These are phyloP conservation scores for Annulohypoxylon truncatum DNA, from an alignment of 2,329 filamentous ascomycete genomes.

Conservation along the genomic window DNA sequence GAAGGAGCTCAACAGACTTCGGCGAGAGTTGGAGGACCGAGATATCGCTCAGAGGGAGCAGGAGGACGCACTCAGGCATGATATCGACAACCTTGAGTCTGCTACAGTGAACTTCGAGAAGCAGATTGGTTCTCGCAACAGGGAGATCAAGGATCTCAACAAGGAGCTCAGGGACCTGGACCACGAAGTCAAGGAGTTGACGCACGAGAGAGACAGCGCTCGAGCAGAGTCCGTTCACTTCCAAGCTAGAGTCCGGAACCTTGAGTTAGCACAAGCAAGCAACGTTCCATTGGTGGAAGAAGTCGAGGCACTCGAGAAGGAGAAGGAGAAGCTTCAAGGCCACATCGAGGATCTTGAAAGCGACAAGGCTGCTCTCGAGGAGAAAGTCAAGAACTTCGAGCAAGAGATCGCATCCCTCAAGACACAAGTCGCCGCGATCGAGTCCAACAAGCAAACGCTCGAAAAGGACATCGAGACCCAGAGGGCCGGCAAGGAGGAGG, in stretches of 20 bases:
- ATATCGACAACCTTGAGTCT: slow-evolving; percentile 43
- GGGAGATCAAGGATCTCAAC: slow-evolving; percentile 45
- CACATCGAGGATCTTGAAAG: slow-evolving; percentile 44
- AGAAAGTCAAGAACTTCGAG: slow-evolving; percentile 48
- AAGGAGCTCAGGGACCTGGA: slow-evolving; percentile 45
- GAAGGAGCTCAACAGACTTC: slow-evolving; percentile 42
- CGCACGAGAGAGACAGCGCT: slow-evolving; percentile 29
- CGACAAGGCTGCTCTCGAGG: slow-evolving; percentile 46
- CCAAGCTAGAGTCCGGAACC: slow-evolving; percentile 33
- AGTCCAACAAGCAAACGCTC: slow-evolving; percentile 38
- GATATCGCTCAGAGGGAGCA: slow-evolving; percentile 43
- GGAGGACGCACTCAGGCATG: slow-evolving; percentile 43
- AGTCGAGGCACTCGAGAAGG: slow-evolving; percentile 45
- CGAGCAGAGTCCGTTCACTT: slow-evolving; percentile 19
- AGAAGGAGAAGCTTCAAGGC: slow-evolving; percentile 46
- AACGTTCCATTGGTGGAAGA: slow-evolving; percentile 37
- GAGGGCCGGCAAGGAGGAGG: slow-evolving; percentile 26
- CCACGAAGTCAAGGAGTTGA: slow-evolving; percentile 43
- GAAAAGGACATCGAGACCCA: slow-evolving; percentile 23
- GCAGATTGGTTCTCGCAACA: slow-evolving; percentile 43
- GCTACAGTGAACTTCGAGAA: slow-evolving; percentile 42
- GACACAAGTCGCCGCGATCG: slow-evolving; percentile 43
- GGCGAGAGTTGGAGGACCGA: slow-evolving; percentile 42
- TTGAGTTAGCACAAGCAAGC: slow-evolving; percentile 39
- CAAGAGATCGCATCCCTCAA: slow-evolving; percentile 46